These are phyloP conservation scores for Papilionanthe hybrid DNA, from an alignment of 116 monocot genomes.

Conservation along the genomic window DNA sequence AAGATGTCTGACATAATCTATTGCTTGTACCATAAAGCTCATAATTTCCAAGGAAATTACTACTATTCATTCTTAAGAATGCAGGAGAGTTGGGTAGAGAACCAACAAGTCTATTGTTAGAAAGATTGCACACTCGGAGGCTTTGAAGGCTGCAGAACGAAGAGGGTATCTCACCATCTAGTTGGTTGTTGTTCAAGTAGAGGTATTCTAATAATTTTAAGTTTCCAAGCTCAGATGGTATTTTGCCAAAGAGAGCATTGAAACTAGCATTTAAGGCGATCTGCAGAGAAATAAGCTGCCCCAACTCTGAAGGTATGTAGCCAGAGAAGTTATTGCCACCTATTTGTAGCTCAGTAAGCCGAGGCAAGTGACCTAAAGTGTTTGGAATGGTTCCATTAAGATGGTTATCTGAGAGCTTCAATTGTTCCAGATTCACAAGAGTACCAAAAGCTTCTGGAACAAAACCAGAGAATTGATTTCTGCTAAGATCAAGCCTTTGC, in stretches of 20 bases:
- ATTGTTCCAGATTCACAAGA: constrained; percentile 49
- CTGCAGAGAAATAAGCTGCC: constrained; percentile 48
- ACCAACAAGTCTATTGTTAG: constrained; percentile 66
- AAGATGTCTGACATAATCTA: constrained; percentile 28
- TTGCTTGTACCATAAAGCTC: constrained; percentile 40
- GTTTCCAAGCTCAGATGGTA: constrained; percentile 61
- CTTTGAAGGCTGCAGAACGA: constrained; percentile 55
- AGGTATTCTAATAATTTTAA: constrained; percentile 48
- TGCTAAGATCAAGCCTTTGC: constrained; percentile 69
- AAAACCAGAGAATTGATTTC: constrained; percentile 51
- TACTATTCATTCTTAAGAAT: constrained; percentile 59
- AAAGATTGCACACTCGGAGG: constrained; percentile 67
- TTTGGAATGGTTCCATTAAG: constrained; percentile 59
- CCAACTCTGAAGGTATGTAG: constrained; percentile 53
- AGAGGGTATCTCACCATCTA: constrained; percentile 59
- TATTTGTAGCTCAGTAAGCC: constrained; percentile 66
- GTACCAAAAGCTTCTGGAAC: constrained; percentile 54
- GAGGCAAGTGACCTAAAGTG: constrained; percentile 41
- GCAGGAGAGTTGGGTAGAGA: constrained; percentile 38
- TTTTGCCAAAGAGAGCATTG: constrained; percentile 65
- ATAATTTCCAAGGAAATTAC: constrained; percentile 65
- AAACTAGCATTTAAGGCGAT: constrained; percentile 69
- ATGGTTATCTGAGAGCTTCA: constrained; percentile 51
- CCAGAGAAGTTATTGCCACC: constrained; percentile 67
- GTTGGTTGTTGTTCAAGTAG: constrained; percentile 61